Conservation (phyloP, 129 eudicot species). For the Chrysanthemum makinoi region DNA sequence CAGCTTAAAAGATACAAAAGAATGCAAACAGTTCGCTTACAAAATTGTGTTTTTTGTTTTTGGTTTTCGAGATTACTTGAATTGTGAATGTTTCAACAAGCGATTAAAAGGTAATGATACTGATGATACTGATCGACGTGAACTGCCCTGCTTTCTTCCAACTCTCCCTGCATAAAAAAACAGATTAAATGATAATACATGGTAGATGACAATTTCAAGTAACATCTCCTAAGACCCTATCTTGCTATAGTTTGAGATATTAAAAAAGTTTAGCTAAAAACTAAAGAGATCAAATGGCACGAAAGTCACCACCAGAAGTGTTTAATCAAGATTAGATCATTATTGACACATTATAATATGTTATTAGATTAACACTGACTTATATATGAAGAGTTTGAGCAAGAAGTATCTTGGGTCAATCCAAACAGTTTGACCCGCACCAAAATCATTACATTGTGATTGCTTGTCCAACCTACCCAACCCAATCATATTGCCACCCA, state of each 20-base stretch:
- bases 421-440: background rate
- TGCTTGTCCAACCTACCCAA: background rate
- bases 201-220: background rate
- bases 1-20: conserved; percentile 6
- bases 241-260: background rate
- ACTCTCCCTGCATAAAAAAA: conserved; percentile 47
- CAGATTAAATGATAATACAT: background rate
- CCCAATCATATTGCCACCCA: background rate
- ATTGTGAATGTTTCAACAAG: conserved; percentile 43
- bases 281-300: background rate
- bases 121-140: conserved; percentile 30
- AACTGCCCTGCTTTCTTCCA: conserved; percentile 38
- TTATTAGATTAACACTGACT: no score
- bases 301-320: background rate
- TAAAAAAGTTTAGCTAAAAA: background rate
- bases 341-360: background rate
- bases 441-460: background rate
- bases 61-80: conserved; percentile 45
- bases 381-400: background rate
- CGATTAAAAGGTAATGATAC: conserved; percentile 60
- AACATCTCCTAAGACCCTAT: background rate
- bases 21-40: conserved; percentile 34
- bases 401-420: background rate
- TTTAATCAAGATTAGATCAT: background rate
- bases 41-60: conserved; percentile 28